phyloP scores from a whole-genome alignment of 176 grass and related monocot genomes.

The Phoenix roebelenii region DNA sequence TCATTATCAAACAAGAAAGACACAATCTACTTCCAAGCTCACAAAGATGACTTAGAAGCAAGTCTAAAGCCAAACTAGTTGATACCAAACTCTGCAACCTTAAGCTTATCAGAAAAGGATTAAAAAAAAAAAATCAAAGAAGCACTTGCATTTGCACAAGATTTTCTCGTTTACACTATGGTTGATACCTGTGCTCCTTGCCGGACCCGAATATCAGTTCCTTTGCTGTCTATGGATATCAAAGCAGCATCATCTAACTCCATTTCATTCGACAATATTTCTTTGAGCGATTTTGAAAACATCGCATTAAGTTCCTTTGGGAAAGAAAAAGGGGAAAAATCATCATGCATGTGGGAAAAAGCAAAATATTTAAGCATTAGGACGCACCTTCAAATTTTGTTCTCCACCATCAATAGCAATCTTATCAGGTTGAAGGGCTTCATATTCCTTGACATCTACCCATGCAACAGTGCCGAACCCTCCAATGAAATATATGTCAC shows the following conservation, averaged over 20 bases:
- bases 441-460: slow-evolving; percentile 92
- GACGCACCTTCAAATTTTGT: slow-evolving; percentile 76
- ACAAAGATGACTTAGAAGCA: too few relatives aligned
- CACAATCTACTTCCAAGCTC: too few relatives aligned
- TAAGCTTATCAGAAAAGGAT: background rate
- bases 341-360: background rate
- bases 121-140: too few relatives aligned
- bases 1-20: too few relatives aligned
- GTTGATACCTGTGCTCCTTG: slow-evolving; percentile 84
- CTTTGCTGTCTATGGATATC: slow-evolving; percentile 99
- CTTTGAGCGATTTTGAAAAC: slow-evolving; percentile 89
- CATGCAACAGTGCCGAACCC: slow-evolving; percentile 98
- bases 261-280: slow-evolving; percentile 62
- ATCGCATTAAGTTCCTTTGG: slow-evolving; percentile 77
- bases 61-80: too few relatives aligned
- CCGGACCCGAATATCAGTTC: slow-evolving; percentile 85
- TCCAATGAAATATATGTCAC: slow-evolving; percentile 97
- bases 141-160: too few relatives aligned
- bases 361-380: too few relatives aligned
- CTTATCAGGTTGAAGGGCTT: slow-evolving; percentile 73
- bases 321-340: background rate
- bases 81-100: too few relatives aligned
- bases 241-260: slow-evolving; percentile 92
- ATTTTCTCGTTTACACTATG: too few relatives aligned
- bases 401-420: slow-evolving; percentile 81